A percentile compares a stretch with the other conserved stretches of the same genome.
Evolutionary conservation across 305 asterid species (phyloP).

Genomic region (Striga hermonthica): DNA sequence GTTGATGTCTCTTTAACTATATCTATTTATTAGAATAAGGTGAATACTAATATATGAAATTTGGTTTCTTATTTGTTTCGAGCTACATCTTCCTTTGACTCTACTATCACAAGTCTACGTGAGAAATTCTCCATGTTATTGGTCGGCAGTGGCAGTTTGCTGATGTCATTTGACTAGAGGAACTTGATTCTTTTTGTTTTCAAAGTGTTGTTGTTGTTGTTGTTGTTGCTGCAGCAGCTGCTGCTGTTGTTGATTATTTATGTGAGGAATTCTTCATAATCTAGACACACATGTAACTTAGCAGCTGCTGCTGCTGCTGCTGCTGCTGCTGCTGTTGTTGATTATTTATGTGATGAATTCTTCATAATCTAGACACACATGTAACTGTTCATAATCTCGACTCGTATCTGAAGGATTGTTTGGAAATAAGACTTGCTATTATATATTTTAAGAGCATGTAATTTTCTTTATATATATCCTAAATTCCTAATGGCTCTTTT

Average conservation of each 20-base stretch:
- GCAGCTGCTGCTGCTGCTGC: no score
- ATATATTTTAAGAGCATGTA: neutral
- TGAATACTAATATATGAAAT: neutral
- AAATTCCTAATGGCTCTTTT: slow-evolving; percentile 22
- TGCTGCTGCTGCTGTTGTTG: no score
- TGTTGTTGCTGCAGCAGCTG: no score
- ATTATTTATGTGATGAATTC: no score
- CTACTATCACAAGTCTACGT: slow-evolving; percentile 13
- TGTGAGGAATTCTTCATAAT: no score
- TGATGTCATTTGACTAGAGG: slow-evolving; percentile 8
- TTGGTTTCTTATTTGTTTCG: neutral
- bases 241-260: no score
- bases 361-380: no score
- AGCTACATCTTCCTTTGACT: slow-evolving; percentile 14
- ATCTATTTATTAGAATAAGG: slow-evolving; percentile 2
- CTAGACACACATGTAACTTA: no score
- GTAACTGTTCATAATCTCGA: no score
- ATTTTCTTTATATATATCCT: neutral
- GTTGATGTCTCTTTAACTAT: slow-evolving; percentile 14
- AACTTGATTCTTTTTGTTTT: neutral
- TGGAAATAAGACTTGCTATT: slow-evolving; percentile 21
- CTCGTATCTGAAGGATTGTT: no score
- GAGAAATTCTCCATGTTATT: neutral
- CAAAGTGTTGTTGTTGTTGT: no score
- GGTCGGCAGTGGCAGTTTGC: slow-evolving; percentile 1